Conservation (phyloP, 257 asterid genomes). For the Coffea canephora region DNA sequence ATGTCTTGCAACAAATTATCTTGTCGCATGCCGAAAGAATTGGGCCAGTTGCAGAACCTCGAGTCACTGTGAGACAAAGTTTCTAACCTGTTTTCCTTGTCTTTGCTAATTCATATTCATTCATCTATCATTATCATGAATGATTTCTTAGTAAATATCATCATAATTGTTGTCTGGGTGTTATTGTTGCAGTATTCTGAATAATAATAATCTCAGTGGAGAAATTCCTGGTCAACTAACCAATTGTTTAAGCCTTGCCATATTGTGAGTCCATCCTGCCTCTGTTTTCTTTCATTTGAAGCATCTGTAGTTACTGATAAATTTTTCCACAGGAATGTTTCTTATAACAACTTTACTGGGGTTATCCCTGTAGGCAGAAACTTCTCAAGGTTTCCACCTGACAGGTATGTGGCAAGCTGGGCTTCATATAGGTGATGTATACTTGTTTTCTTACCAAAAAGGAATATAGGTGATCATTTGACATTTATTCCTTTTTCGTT, state of each 20-base stretch:
- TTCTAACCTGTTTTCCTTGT: neutral
- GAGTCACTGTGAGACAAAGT: conserved; percentile 55
- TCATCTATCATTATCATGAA: neutral
- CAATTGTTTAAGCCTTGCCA: conserved; percentile 78
- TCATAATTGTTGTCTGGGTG: neutral
- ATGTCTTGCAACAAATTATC: conserved; percentile 70
- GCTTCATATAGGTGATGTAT: neutral
- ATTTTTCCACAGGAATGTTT: conserved; percentile 57
- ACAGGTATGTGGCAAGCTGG: conserved; percentile 47
- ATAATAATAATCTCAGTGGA: conserved; percentile 67
- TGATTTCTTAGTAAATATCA: neutral
- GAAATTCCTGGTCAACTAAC: conserved; percentile 72
- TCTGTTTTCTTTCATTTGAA: conserved; percentile 5
- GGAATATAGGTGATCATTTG: neutral
- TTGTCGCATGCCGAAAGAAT: conserved; percentile 66
- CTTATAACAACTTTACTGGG: conserved; percentile 86
- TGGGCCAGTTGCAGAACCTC: conserved; percentile 90
- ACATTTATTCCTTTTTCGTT: neutral
- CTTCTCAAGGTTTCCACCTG: conserved; percentile 80
- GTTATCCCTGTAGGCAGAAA: conserved; percentile 61
- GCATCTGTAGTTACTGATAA: conserved; percentile 16
- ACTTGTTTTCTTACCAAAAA: no score
- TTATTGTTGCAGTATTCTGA: conserved; percentile 56
- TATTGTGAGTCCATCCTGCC: conserved; percentile 52
- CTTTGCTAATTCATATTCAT: neutral